These are phyloP conservation scores for Rutstroemia sp. DNA, from an alignment of 2,329 filamentous ascomycete genomes.

Conservation along the genomic window DNA sequence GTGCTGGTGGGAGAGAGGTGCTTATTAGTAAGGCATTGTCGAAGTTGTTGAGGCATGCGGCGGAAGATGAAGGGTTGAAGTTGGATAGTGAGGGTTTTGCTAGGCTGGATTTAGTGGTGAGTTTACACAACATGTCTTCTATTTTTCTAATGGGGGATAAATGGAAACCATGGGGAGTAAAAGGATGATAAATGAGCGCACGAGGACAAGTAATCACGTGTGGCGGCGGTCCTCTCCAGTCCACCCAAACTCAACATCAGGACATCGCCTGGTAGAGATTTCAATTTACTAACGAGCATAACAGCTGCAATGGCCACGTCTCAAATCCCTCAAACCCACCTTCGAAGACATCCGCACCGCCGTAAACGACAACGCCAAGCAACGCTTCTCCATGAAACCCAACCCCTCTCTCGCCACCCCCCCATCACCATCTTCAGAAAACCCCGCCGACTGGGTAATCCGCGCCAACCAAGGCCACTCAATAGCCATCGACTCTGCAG, in stretches of 20 bases:
- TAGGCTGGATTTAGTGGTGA: too few relatives aligned
- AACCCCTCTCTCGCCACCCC: constrained; percentile 28
- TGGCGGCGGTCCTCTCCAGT: too few relatives aligned
- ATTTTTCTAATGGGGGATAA: too few relatives aligned
- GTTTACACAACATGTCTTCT: too few relatives aligned
- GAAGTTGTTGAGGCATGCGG: constrained; percentile 30
- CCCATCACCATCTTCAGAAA: constrained; percentile 27
- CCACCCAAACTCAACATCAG: too few relatives aligned
- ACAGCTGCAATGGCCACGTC: constrained; percentile 31
- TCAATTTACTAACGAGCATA: not conserved
- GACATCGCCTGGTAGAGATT: too few relatives aligned
- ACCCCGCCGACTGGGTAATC: constrained; percentile 70
- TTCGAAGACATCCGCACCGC: constrained; percentile 64
- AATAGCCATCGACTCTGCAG: constrained; percentile 65
- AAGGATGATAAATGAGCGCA: too few relatives aligned
- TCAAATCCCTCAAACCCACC: constrained; percentile 65
- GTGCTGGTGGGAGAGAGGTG: constrained; percentile 21
- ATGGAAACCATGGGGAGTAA: too few relatives aligned
- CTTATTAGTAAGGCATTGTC: constrained; percentile 28
- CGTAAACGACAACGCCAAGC: constrained; percentile 76
- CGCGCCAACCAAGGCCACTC: constrained; percentile 94
- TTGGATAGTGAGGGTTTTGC: too few relatives aligned
- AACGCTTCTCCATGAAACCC: constrained; percentile 75
- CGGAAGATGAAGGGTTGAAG: constrained; percentile 17
- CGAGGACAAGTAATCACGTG: not conserved